Evolutionary conservation across 2,329 filamentous ascomycete species (phyloP).

Genomic region (Cladosporium phlei): DNA sequence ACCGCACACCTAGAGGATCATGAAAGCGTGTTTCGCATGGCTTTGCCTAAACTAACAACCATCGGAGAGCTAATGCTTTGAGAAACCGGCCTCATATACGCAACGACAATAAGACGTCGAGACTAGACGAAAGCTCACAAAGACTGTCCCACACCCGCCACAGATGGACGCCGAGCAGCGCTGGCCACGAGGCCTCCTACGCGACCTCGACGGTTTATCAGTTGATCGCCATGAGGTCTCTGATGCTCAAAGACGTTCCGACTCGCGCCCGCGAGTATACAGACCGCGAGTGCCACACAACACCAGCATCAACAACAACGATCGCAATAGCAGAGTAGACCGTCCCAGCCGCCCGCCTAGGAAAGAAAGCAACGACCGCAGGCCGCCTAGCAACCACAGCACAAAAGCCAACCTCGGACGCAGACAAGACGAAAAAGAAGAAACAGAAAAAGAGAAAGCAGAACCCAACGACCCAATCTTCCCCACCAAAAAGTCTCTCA

Average conservation of each 20-base stretch:
- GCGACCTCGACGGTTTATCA: constrained; percentile 8
- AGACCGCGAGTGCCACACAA: neutral
- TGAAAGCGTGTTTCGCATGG: too few relatives aligned
- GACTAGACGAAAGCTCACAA: too few relatives aligned
- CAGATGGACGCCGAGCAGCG: constrained; percentile 13
- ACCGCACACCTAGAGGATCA: too few relatives aligned
- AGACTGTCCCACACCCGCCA: too few relatives aligned
- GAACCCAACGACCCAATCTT: too few relatives aligned
- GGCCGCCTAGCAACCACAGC: neutral
- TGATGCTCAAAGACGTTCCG: neutral
- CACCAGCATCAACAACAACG: neutral
- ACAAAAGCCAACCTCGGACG: constrained; percentile 4
- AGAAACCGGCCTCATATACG: too few relatives aligned
- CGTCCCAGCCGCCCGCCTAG: neutral
- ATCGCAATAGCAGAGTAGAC: too few relatives aligned
- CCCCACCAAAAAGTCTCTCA: constrained; percentile 8
- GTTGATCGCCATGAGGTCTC: constrained; percentile 4
- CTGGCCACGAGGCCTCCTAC: constrained; percentile 6
- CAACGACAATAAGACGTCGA: too few relatives aligned
- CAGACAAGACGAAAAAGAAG: constrained; percentile 22
- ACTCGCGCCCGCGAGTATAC: constrained; percentile 8
- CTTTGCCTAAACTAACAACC: too few relatives aligned
- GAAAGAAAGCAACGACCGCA: neutral
- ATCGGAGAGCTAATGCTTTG: too few relatives aligned
- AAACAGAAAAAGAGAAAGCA: constrained; percentile 25